A percentile compares a stretch with the other conserved stretches of the same genome.
phyloP scores from a whole-genome alignment of 306 rosid genomes.

The Quercus suber region DNA sequence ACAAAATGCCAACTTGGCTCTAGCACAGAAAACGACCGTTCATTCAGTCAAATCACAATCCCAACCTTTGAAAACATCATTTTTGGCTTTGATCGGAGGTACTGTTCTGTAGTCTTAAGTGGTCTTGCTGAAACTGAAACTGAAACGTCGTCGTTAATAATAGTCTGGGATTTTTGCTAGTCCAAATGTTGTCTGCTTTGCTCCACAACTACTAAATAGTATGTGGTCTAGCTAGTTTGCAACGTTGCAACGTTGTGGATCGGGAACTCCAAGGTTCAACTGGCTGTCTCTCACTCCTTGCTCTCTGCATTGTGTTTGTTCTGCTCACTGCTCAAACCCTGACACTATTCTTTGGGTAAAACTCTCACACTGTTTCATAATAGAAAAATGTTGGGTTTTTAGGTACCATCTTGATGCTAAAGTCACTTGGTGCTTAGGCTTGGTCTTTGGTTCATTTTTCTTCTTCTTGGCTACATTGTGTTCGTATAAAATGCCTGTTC shows the following conservation, averaged over 20 bases:
- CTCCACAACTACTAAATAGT: neutral
- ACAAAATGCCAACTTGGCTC: neutral
- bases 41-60: neutral
- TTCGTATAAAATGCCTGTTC: neutral
- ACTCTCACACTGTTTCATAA: neutral
- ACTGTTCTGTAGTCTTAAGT: neutral
- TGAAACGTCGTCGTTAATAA: constrained; percentile 6
- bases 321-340: constrained; percentile 9
- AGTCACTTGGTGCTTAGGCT: neutral
- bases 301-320: neutral
- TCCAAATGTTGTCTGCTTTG: neutral
- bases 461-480: neutral
- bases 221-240: neutral
- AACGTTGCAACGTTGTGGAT: neutral
- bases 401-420: neutral
- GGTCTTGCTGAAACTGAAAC: neutral
- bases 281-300: neutral
- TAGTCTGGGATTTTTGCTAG: constrained; percentile 12
- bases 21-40: neutral
- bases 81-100: neutral
- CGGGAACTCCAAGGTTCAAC: neutral
- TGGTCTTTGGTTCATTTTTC: neutral
- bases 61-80: neutral
- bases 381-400: neutral
- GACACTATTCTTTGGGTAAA: constrained; percentile 1